Percentiles rank a stretch among this genome's conserved stretches.
Conservation (phyloP, 495 filamentous ascomycete species). For the Penicillium fimorum region DNA sequence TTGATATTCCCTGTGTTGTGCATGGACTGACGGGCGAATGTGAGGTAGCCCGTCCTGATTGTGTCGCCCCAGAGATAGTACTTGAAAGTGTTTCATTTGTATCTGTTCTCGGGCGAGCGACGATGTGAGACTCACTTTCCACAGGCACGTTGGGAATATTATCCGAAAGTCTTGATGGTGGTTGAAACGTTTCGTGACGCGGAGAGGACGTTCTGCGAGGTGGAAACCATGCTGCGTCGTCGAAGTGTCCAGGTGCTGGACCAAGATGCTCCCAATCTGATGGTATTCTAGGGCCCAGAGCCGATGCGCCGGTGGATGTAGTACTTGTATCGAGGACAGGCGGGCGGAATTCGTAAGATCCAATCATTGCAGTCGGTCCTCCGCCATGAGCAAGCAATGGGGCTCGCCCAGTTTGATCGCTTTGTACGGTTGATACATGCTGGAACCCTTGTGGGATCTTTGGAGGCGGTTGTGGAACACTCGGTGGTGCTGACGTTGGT, state of each 20-base stretch:
- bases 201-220: slow-evolving; percentile 18
- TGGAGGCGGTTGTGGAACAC: slow-evolving; percentile 43
- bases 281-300: slow-evolving; percentile 52
- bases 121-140: background rate
- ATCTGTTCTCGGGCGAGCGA: slow-evolving; percentile 13
- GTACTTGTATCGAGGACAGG: slow-evolving; percentile 17
- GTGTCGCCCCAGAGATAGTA: background rate
- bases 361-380: slow-evolving; percentile 20
- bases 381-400: slow-evolving; percentile 21
- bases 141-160: slow-evolving; percentile 8
- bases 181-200: slow-evolving; percentile 12
- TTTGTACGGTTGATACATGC: slow-evolving; percentile 21
- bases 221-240: slow-evolving; percentile 33
- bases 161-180: slow-evolving; percentile 15
- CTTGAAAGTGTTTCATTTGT: slow-evolving; percentile 6
- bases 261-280: slow-evolving; percentile 62
- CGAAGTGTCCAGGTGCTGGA: slow-evolving; percentile 32
- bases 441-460: slow-evolving; percentile 41
- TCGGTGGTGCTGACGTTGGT: slow-evolving; percentile 21
- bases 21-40: slow-evolving; percentile 30
- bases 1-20: slow-evolving; percentile 15
- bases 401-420: slow-evolving; percentile 14
- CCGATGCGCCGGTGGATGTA: slow-evolving; percentile 35
- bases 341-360: slow-evolving; percentile 18
- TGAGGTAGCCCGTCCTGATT: slow-evolving; percentile 6